Conservation (phyloP, 75 land plant species). For the Selaginella moellendorffii region DNA sequence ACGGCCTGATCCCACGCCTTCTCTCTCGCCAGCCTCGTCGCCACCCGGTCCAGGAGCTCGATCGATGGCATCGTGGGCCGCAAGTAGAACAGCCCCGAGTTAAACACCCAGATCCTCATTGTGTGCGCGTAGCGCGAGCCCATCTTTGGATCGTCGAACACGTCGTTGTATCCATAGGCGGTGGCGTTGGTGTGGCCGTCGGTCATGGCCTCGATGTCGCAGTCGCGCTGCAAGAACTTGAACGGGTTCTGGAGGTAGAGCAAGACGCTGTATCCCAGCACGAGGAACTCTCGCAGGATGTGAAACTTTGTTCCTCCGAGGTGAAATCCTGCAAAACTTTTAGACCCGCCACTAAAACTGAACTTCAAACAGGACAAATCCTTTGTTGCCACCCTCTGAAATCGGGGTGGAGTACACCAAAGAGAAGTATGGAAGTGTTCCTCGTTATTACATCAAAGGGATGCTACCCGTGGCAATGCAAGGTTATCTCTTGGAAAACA, state of each 20-base stretch:
- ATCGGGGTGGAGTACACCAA: too few relatives aligned
- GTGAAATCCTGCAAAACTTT: too few relatives aligned
- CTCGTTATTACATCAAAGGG: too few relatives aligned
- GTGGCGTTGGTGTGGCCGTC: slow-evolving; percentile 79
- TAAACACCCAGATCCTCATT: slow-evolving; percentile 96
- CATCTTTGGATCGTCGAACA: slow-evolving; percentile 81
- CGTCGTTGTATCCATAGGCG: slow-evolving; percentile 91
- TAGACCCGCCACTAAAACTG: too few relatives aligned
- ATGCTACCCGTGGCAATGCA: too few relatives aligned
- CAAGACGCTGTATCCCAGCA: too few relatives aligned
- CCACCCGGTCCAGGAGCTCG: slow-evolving; percentile 91
- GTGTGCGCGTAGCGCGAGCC: slow-evolving; percentile 97
- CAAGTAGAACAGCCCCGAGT: slow-evolving; percentile 92
- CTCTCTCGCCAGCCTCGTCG: slow-evolving; percentile 43
- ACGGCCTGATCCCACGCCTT: slow-evolving; percentile 96
- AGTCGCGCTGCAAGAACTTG: slow-evolving; percentile 62
- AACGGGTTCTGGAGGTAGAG: slow-evolving; percentile 92
- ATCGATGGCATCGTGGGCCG: slow-evolving; percentile 80
- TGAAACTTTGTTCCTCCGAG: too few relatives aligned
- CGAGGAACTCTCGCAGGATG: too few relatives aligned
- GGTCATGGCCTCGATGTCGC: slow-evolving; percentile 94
- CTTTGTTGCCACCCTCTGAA: too few relatives aligned
- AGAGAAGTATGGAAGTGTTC: too few relatives aligned
- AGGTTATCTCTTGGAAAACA: too few relatives aligned
- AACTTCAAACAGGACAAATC: too few relatives aligned